These are phyloP conservation scores for Talaromyces albobiverticillius DNA, from an alignment of 2,329 filamentous ascomycete genomes.

Conservation along the genomic window DNA sequence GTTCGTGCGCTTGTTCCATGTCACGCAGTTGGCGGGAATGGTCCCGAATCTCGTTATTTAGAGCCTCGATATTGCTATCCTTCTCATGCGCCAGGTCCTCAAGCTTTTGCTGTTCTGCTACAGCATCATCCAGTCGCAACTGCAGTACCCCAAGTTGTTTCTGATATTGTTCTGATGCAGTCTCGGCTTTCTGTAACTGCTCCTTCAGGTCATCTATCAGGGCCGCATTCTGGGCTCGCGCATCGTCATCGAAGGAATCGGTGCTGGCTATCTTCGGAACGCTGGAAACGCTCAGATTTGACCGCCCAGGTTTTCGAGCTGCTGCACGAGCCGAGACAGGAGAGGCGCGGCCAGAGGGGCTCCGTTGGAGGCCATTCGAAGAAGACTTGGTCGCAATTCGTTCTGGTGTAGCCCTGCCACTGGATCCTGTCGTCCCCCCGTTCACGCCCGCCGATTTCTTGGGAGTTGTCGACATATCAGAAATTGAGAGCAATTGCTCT, in stretches of 20 bases:
- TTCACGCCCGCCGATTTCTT: slow-evolving; percentile 5
- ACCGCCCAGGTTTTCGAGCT: slow-evolving; percentile 55
- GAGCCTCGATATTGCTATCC: slow-evolving; percentile 75
- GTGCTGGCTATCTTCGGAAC: slow-evolving; percentile 43
- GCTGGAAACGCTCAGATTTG: slow-evolving; percentile 42
- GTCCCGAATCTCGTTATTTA: slow-evolving; percentile 84
- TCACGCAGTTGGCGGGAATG: slow-evolving; percentile 79
- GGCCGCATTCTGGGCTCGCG: slow-evolving; percentile 74
- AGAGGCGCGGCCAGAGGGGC: slow-evolving; percentile 60
- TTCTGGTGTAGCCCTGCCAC: slow-evolving; percentile 50
- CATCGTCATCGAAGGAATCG: slow-evolving; percentile 63
- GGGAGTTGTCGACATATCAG: slow-evolving; percentile 11
- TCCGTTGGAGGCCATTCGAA: slow-evolving; percentile 53
- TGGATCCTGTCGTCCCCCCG: slow-evolving; percentile 14
- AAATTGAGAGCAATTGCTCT: slow-evolving; percentile 8
- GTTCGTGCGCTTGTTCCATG: slow-evolving; percentile 88
- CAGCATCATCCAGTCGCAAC: slow-evolving; percentile 77
- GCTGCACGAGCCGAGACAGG: slow-evolving; percentile 71
- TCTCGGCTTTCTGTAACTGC: slow-evolving; percentile 76
- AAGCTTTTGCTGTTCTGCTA: slow-evolving; percentile 76
- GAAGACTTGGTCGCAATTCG: slow-evolving; percentile 38
- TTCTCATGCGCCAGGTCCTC: slow-evolving; percentile 86
- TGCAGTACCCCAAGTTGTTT: slow-evolving; percentile 85
- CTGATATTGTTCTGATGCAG: slow-evolving; percentile 71
- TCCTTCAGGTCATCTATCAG: slow-evolving; percentile 81